phyloP scores from a whole-genome alignment of 179 eudicot genomes.

The Monotropa hypopitys region DNA sequence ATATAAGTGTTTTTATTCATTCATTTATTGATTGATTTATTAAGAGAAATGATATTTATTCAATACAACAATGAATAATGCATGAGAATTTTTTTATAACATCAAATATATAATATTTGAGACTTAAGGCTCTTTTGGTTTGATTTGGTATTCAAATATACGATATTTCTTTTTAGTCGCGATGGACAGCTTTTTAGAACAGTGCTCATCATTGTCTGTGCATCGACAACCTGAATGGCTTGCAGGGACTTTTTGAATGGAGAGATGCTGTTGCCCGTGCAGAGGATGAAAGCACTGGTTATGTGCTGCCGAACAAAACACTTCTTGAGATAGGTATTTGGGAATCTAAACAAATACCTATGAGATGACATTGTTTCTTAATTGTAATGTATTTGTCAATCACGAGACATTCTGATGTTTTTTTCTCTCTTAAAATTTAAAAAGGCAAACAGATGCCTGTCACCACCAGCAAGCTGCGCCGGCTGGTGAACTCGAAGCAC shows the following conservation, averaged over 20 bases:
- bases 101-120: too few relatives aligned
- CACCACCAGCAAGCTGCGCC: slow-evolving; percentile 50
- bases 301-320: slow-evolving; percentile 73
- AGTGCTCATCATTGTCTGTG: not conserved
- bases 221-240: not conserved
- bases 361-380: not conserved
- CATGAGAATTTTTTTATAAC: too few relatives aligned
- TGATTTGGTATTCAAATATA: too few relatives aligned
- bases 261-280: slow-evolving; percentile 85
- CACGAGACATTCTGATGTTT: not conserved
- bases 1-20: too few relatives aligned
- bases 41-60: too few relatives aligned
- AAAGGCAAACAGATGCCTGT: slow-evolving; percentile 97
- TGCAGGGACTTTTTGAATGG: slow-evolving; percentile 91
- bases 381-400: not conserved
- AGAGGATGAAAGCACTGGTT: slow-evolving; percentile 99
- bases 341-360: slow-evolving; percentile 6
- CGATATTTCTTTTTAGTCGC: too few relatives aligned
- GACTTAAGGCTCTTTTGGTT: too few relatives aligned
- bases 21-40: too few relatives aligned
- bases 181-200: too few relatives aligned
- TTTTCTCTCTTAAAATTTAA: not conserved
- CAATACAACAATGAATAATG: too few relatives aligned
- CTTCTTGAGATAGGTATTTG: slow-evolving; percentile 79
- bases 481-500: slow-evolving; percentile 53